These are phyloP conservation scores for Herpetomonas tarakana DNA, from an alignment of 208 protist species.

Conservation along the genomic window DNA sequence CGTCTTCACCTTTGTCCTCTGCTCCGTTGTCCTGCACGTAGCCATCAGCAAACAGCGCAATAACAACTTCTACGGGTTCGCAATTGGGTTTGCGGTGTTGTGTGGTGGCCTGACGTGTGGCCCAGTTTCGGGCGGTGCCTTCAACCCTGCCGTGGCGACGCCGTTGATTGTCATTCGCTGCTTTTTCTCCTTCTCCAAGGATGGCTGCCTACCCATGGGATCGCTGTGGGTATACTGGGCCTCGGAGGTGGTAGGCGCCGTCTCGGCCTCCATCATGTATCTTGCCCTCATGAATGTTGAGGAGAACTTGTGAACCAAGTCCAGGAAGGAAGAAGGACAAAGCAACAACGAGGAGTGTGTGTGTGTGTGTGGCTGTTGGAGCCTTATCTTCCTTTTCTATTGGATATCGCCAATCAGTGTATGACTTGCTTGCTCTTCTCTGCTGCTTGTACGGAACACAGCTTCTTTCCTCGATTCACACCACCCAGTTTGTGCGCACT, in stretches of 20 bases:
- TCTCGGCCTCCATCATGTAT: slow-evolving; percentile 70
- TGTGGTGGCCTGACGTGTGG: slow-evolving; percentile 54
- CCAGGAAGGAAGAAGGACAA: too few species aligned
- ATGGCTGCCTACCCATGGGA: slow-evolving; percentile 47
- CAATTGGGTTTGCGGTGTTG: slow-evolving; percentile 72
- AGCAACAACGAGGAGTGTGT: too few species aligned
- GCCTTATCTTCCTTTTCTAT: too few species aligned
- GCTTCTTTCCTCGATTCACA: too few species aligned
- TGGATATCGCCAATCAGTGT: too few species aligned
- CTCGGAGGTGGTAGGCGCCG: slow-evolving; percentile 60
- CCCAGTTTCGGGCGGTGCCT: slow-evolving; percentile 64
- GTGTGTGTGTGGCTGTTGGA: too few species aligned
- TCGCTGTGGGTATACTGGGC: slow-evolving; percentile 71
- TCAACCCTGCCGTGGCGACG: slow-evolving; percentile 72
- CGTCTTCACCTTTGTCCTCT: slow-evolving; percentile 79
- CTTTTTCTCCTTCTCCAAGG: slow-evolving; percentile 44
- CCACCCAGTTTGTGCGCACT: too few species aligned
- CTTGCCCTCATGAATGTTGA: slow-evolving; percentile 56
- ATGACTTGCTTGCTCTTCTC: too few species aligned
- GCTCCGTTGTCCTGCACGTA: slow-evolving; percentile 77
- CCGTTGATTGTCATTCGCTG: slow-evolving; percentile 66
- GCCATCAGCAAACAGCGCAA: slow-evolving; percentile 55
- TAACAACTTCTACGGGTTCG: slow-evolving; percentile 83
- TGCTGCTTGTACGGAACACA: too few species aligned
- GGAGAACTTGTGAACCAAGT: slow-evolving; percentile 26